Conservation (phyloP, 2,329 filamentous ascomycete genomes). For the Sarocladium brachiariae region DNA sequence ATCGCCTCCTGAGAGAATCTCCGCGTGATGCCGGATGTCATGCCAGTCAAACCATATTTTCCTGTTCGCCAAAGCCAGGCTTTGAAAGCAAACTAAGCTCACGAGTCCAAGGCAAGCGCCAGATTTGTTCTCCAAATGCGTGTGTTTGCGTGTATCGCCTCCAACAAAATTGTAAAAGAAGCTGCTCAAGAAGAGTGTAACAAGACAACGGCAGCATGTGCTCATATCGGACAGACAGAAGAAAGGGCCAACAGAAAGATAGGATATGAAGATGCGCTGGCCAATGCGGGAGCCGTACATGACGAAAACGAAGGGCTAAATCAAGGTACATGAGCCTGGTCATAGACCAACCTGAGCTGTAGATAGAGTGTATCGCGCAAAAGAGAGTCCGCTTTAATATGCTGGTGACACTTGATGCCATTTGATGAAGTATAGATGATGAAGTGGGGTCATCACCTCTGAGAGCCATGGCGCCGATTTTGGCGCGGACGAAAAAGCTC, state of each 20-base stretch:
- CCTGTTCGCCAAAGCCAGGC: neutral
- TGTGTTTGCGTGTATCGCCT: neutral
- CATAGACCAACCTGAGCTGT: neutral
- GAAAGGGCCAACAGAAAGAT: constrained; percentile 2
- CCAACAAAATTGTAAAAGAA: neutral
- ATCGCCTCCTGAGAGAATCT: neutral
- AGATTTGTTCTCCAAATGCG: neutral
- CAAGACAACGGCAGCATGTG: neutral
- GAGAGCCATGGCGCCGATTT: neutral
- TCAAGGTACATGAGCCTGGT: neutral
- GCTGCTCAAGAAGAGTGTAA: neutral
- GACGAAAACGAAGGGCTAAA: constrained; percentile 3
- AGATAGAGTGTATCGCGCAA: neutral
- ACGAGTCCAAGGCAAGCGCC: neutral
- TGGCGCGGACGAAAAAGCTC: neutral
- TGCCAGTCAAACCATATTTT: neutral
- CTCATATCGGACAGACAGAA: neutral
- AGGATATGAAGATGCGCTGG: neutral
- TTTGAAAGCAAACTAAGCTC: neutral
- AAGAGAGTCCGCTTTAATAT: neutral
- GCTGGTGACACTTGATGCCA: neutral
- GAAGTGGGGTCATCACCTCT: neutral
- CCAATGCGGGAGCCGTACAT: constrained; percentile 2
- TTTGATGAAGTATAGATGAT: neutral
- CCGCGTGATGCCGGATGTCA: no score